Evolutionary conservation across 2,329 filamentous ascomycete species (phyloP), one percentile per base, ranked within the genome.

Genomic region (Nemania sp.): DNA sequence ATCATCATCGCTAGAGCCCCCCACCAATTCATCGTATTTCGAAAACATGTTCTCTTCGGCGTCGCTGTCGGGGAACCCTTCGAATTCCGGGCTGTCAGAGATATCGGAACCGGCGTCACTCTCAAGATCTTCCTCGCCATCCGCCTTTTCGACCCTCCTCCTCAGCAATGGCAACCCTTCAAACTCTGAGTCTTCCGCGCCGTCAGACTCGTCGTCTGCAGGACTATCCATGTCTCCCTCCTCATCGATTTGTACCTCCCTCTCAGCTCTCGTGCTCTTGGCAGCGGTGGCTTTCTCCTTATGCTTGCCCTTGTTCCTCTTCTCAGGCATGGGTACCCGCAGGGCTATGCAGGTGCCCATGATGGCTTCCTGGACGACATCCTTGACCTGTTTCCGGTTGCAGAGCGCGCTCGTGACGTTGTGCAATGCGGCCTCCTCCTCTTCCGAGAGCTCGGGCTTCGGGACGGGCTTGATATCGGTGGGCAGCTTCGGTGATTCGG

Each of bases 381-480:
- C 76, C 64, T 79, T 80, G 54, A 86, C 83, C 32, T 80, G 76
- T 5, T 78, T 77, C 54, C 79, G 76, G 60, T 83, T 85, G 69
- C 81, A 86, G 2, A 87, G 74, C 7, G 78, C 79, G 60, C 84
- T 87, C 25, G 84, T 86, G 53, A 87, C 83, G 69, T 86, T 86
- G 67, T 87, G 84, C 25, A 86, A 73, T 2, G 81, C 78, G 0
- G 72, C 65, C 54, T 74, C 76, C 67, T 86, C 81, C 53, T 85
- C 83, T 45, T 82, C 81, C 1, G 80, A 77, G 2, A 86, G 71
- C 1, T 81, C 75, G 2, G 81, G 80, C 64, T 82, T 84, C 15
- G 81, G 75, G 0, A 83, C 71, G 25, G 79, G 73, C 55, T 77
- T 80, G 40, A 86, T 74, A 17, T 79, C 74, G 48, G 79, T 75